These are phyloP conservation scores for Trametes versicolor DNA, from an alignment of 1,284 basidiomycete genomes.

Conservation along the genomic window DNA sequence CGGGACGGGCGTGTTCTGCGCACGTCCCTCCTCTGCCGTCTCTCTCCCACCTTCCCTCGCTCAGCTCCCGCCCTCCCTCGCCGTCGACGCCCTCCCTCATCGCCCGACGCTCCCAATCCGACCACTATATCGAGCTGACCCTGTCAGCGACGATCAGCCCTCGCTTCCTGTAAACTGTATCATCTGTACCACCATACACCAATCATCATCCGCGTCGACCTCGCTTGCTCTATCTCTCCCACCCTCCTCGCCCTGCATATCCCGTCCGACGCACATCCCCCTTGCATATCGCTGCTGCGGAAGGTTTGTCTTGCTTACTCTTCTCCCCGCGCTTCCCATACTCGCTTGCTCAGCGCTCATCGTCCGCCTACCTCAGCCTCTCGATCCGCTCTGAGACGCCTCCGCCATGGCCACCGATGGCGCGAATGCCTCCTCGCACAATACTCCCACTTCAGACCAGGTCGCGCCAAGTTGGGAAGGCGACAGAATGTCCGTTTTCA, in stretches of 20 bases:
- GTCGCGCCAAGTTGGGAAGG: conserved; percentile 55
- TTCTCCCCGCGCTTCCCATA: neutral
- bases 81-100: neutral
- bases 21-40: conserved; percentile 33
- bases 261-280: conserved; percentile 2
- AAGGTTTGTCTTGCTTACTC: conserved; percentile 23
- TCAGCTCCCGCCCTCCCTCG: conserved; percentile 22
- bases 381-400: conserved; percentile 19
- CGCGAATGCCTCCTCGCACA: conserved; percentile 23
- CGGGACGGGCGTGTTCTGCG: conserved; percentile 43
- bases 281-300: conserved; percentile 30
- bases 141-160: conserved; percentile 20
- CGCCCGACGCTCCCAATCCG: too few species aligned
- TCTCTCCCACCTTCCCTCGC: conserved; percentile 26
- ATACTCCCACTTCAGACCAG: conserved; percentile 15
- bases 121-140: too few species aligned
- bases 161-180: conserved; percentile 21
- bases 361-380: conserved; percentile 24
- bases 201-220: conserved; percentile 19
- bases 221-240: conserved; percentile 24
- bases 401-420: conserved; percentile 34
- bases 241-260: conserved; percentile 4
- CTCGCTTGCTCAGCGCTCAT: conserved; percentile 13
- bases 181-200: conserved; percentile 19
- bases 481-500: conserved; percentile 57